Percentiles rank a stretch among this genome's conserved stretches.
Evolutionary conservation across 768 basidiomycete species (phyloP).

Genomic region (Russula lepida): DNA sequence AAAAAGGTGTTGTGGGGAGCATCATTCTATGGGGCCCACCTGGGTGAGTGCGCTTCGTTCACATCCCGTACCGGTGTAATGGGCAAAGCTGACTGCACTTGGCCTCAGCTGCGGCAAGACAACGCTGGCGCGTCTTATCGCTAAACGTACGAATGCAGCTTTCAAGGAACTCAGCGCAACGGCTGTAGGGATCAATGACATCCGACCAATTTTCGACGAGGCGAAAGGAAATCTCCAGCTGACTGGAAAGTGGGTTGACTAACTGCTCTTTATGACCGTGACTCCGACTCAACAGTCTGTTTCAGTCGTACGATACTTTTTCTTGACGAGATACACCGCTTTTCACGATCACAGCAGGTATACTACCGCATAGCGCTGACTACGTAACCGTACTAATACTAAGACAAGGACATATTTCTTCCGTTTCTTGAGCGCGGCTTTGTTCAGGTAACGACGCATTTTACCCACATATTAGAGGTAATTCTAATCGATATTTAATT

Average conservation of each 20-base stretch:
- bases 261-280: not conserved
- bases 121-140: conserved; percentile 66
- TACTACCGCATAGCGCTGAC: not conserved
- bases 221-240: conserved; percentile 58
- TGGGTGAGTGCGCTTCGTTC: conserved; percentile 34
- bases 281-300: not conserved
- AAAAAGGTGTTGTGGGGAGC: conserved; percentile 45
- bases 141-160: conserved; percentile 46
- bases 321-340: conserved; percentile 80
- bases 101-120: conserved; percentile 57
- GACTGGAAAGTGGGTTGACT: conserved; percentile 45
- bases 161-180: conserved; percentile 81
- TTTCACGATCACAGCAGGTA: conserved; percentile 65
- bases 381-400: conserved; percentile 17
- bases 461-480: not conserved
- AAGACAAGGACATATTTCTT: conserved; percentile 63
- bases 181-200: conserved; percentile 58
- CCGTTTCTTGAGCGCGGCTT: conserved; percentile 75
- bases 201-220: conserved; percentile 65
- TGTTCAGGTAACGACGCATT: conserved; percentile 42
- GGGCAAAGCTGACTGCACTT: not conserved
- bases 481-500: not conserved
- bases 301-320: conserved; percentile 65
- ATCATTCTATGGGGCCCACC: conserved; percentile 72
- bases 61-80: not conserved